phyloP scores from a whole-genome alignment of 2,329 filamentous ascomycete species.

The Monosporascus cannonballus region DNA sequence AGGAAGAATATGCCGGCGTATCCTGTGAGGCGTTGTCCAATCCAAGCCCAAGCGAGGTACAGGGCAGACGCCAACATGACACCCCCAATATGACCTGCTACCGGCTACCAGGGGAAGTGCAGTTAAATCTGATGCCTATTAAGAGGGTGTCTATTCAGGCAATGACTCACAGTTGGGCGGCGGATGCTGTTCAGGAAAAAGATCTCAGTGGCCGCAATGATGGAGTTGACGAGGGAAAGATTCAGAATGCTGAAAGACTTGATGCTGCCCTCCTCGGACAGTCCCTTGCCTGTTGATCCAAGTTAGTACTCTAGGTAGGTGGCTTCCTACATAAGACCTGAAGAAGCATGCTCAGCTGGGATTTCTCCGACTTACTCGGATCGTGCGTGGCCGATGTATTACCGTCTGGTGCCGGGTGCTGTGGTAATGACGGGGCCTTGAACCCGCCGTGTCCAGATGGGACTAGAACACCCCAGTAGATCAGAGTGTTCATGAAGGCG shows the following conservation, averaged over 20 bases:
- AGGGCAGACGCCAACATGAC: slow-evolving; percentile 33
- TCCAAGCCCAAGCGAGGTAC: slow-evolving; percentile 45
- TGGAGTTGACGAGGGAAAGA: slow-evolving; percentile 36
- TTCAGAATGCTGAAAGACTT: slow-evolving; percentile 41
- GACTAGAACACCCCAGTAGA: slow-evolving; percentile 40
- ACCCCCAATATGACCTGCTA: slow-evolving; percentile 36
- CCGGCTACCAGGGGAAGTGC: slow-evolving; percentile 28
- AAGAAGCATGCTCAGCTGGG: background rate
- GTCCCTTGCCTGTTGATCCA: slow-evolving; percentile 33
- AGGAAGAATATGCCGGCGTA: slow-evolving; percentile 46
- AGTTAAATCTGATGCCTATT: background rate
- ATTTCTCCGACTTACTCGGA: slow-evolving; percentile 16
- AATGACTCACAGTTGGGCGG: slow-evolving; percentile 37
- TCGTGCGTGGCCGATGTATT: slow-evolving; percentile 17
- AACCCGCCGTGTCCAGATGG: slow-evolving; percentile 32
- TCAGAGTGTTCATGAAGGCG: slow-evolving; percentile 41
- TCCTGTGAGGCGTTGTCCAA: slow-evolving; percentile 41
- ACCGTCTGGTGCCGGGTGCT: slow-evolving; percentile 4
- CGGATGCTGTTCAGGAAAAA: slow-evolving; percentile 48
- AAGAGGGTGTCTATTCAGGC: background rate
- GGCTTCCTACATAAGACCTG: background rate
- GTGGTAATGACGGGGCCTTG: slow-evolving; percentile 14
- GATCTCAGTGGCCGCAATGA: slow-evolving; percentile 40
- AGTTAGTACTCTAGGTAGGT: slow-evolving; percentile 2
- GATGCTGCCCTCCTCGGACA: slow-evolving; percentile 43